phyloP scores from a whole-genome alignment of 164 flowering plant species.

The Berberis thunbergii region DNA sequence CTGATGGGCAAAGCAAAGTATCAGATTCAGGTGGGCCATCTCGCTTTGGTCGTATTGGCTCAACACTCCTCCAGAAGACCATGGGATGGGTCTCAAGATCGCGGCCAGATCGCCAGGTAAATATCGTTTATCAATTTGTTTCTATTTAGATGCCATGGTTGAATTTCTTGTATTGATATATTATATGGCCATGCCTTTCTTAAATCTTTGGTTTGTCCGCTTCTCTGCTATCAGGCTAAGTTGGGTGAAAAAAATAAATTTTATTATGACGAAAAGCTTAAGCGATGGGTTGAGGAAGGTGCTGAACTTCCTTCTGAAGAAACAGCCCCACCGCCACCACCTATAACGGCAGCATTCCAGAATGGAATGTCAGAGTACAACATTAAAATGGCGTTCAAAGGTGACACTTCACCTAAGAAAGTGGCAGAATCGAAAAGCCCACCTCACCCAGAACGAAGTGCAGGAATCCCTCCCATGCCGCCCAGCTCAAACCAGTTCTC shows the following conservation, averaged over 20 bases:
- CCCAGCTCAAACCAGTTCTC: constrained; percentile 79
- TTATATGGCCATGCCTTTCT: neutral
- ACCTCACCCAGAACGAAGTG: constrained; percentile 31
- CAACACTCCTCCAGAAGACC: constrained; percentile 75
- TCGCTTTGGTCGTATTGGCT: constrained; percentile 73
- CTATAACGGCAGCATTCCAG: constrained; percentile 52
- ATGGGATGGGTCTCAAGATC: constrained; percentile 70
- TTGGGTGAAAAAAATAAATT: constrained; percentile 84
- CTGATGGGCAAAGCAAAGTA: constrained; percentile 38
- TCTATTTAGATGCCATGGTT: neutral
- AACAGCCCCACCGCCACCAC: constrained; percentile 81
- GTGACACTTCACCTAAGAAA: constrained; percentile 36
- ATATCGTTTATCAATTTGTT: neutral
- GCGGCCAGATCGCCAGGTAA: constrained; percentile 66
- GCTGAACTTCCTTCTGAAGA: constrained; percentile 79
- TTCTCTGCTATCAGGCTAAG: constrained; percentile 53
- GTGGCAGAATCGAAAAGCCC: constrained; percentile 31
- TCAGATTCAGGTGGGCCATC: constrained; percentile 41
- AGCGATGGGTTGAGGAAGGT: constrained; percentile 98
- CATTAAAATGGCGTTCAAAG: constrained; percentile 32
- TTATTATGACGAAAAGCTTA: constrained; percentile 90
- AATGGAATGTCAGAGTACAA: constrained; percentile 51
- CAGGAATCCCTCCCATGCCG: constrained; percentile 81
- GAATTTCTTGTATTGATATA: neutral
- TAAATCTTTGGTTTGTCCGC: neutral